A percentile compares a stretch with the other conserved stretches of the same genome.
Conservation (phyloP, 345 rosid genomes). For the Pistacia vera region DNA sequence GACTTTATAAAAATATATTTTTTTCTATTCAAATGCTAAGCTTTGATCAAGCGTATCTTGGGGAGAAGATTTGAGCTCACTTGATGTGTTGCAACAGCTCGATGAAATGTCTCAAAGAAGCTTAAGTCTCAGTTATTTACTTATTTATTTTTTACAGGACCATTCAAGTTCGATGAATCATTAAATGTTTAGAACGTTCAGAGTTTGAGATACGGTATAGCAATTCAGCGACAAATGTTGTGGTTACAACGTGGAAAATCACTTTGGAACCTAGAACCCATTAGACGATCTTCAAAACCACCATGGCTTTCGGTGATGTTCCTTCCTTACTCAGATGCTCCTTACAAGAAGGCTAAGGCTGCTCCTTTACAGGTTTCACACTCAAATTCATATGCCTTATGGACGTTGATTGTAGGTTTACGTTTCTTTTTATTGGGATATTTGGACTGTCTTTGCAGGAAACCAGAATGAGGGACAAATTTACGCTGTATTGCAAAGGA, state of each 20-base stretch:
- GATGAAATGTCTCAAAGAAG: conserved; percentile 15
- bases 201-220: not conserved
- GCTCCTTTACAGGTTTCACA: conserved; percentile 60
- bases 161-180: too few species aligned
- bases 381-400: not conserved
- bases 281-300: conserved; percentile 30
- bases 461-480: conserved; percentile 66
- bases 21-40: not conserved
- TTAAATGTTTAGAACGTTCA: not conserved
- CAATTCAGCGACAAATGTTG: conserved; percentile 40
- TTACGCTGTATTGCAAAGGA: conserved; percentile 51
- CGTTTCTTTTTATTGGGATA: not conserved
- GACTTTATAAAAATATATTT: not conserved
- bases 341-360: conserved; percentile 43
- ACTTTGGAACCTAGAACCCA: conserved; percentile 26
- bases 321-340: conserved; percentile 40
- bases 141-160: not conserved
- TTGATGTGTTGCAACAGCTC: not conserved
- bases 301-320: conserved; percentile 41
- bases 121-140: not conserved
- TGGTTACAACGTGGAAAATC: conserved; percentile 35
- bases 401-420: not conserved
- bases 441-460: conserved; percentile 40
- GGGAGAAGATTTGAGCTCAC: too few species aligned
- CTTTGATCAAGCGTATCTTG: not conserved